A percentile compares a stretch with the other conserved stretches of the same genome.
Evolutionary conservation across 768 basidiomycete species (phyloP).

Genomic region (Tulasnella sp.): DNA sequence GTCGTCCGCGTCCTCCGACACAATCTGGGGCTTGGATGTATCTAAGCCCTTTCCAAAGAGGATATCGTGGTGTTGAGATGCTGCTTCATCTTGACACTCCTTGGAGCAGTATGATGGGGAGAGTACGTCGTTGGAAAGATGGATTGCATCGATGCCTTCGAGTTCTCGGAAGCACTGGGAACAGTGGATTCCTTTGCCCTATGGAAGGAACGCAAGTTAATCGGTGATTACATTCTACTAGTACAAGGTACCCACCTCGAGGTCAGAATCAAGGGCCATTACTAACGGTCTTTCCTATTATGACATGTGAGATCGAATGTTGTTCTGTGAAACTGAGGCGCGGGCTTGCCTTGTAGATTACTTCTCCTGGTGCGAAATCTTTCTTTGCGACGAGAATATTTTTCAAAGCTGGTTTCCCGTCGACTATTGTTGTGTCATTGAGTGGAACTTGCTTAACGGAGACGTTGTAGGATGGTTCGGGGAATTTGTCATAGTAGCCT

Average conservation of each 20-base stretch:
- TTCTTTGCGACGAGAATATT: constrained; percentile 49
- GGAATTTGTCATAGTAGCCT: constrained; percentile 67
- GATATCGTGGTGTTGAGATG: constrained; percentile 48
- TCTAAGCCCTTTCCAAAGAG: too few species aligned
- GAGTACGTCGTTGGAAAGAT: constrained; percentile 39
- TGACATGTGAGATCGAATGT: neutral
- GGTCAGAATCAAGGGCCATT: constrained; percentile 54
- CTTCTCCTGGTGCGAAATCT: constrained; percentile 56
- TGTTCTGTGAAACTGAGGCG: neutral
- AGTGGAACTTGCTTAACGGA: constrained; percentile 31
- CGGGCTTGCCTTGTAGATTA: constrained; percentile 54
- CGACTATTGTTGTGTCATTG: neutral
- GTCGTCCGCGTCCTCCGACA: constrained; percentile 24
- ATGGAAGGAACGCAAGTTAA: constrained; percentile 18
- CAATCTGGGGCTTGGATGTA: constrained; percentile 52
- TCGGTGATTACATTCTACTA: neutral
- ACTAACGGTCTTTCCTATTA: constrained; percentile 64
- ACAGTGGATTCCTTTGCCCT: constrained; percentile 54
- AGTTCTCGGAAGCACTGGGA: constrained; percentile 57
- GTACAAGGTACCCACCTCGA: constrained; percentile 23
- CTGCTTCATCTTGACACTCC: constrained; percentile 44
- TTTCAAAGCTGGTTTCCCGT: constrained; percentile 20
- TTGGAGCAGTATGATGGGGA: constrained; percentile 59
- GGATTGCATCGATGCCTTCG: constrained; percentile 34
- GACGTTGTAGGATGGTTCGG: constrained; percentile 58